A percentile compares a stretch with the other conserved stretches of the same genome.
Conservation (phyloP, 345 rosid species). For the Arabidopsis suecica region DNA sequence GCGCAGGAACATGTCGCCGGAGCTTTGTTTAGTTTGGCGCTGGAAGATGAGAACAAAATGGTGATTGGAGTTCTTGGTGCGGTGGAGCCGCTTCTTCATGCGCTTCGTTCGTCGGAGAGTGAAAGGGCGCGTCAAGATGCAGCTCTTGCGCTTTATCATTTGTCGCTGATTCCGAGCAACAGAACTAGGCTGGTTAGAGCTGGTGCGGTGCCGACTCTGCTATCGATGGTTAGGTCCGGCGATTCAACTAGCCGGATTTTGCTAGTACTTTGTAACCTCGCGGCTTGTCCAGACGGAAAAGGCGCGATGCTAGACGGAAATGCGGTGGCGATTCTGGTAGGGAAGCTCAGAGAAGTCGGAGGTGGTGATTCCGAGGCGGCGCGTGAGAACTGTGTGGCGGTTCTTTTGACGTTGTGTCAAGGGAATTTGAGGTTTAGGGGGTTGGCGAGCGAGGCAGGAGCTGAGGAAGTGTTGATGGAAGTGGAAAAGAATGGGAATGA, state of each 20-base stretch:
- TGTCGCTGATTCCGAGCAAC: slow-evolving; percentile 73
- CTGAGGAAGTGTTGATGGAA: slow-evolving; percentile 58
- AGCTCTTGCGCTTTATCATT: slow-evolving; percentile 75
- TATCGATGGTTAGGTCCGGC: slow-evolving; percentile 65
- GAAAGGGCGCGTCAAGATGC: slow-evolving; percentile 73
- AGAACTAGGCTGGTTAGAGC: slow-evolving; percentile 64
- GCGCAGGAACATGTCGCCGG: slow-evolving; percentile 88
- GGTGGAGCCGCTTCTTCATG: slow-evolving; percentile 75
- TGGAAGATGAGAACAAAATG: slow-evolving; percentile 85
- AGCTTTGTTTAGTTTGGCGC: slow-evolving; percentile 76
- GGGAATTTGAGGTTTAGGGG: slow-evolving; percentile 83
- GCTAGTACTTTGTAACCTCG: slow-evolving; percentile 68
- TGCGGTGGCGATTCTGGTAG: slow-evolving; percentile 66
- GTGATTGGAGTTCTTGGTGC: slow-evolving; percentile 91
- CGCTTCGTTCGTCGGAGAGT: slow-evolving; percentile 63
- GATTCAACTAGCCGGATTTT: slow-evolving; percentile 58
- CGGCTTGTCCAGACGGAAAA: slow-evolving; percentile 71
- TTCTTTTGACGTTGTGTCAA: slow-evolving; percentile 61
- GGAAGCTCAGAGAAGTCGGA: slow-evolving; percentile 56
- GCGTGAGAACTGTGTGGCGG: slow-evolving; percentile 73
- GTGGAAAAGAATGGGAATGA: slow-evolving; percentile 60
- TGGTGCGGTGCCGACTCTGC: slow-evolving; percentile 64
- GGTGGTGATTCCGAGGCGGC: slow-evolving; percentile 58
- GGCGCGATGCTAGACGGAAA: slow-evolving; percentile 73
- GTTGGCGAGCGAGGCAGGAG: slow-evolving; percentile 69